Evolutionary conservation across 306 rosid species (phyloP), one percentile per base, ranked within the genome.

Genomic region (Trichosanthes cucumerina): DNA sequence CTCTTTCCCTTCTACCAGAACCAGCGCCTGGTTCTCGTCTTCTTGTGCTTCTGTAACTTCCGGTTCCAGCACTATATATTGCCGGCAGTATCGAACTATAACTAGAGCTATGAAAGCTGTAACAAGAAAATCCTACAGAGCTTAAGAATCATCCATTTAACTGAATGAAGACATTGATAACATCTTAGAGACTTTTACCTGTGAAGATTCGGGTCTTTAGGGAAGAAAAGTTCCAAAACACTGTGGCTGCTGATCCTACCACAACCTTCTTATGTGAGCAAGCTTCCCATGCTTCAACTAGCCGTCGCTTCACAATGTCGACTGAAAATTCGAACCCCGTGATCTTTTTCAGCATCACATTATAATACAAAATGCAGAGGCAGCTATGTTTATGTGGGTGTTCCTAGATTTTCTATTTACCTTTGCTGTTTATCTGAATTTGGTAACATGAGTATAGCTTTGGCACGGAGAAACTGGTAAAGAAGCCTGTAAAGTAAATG

Each of bases 61-160:
- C 54, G 79, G 4, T 47, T 81, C 78, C 19, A 86, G 86, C 78
- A 73, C 79, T 33, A 87, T 78, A 68, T 83, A 88, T 77, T 90
- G 91, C 74, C 87, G 90, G 82, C 84, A 80, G 54, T 84, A 85
- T 79, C 89, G 87, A 58, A 91, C 79, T 75, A 90, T 78, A 43
- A 95, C 99, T 21, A 95, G 82, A 84, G 81, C 79, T 78, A 91
- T 84, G 80, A 95, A 95, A 74, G 90, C 96, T 94, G 98, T 85
- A 83, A 63, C 56, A 74, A 16, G 63, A 33, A 75, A 71, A 54
- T 34, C 3, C 13, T 19, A 53, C n/a, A 31, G 39, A 16, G 18
- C 46, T 57, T 31, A 46, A 84, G 79, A 81, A 65, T 69, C 80
- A 75, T 18, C 19, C 28, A 21, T 36, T 53, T 6, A 16, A 53